phyloP scores from a whole-genome alignment of 352 stramenopile species.

The Stramenopiles sp. region DNA sequence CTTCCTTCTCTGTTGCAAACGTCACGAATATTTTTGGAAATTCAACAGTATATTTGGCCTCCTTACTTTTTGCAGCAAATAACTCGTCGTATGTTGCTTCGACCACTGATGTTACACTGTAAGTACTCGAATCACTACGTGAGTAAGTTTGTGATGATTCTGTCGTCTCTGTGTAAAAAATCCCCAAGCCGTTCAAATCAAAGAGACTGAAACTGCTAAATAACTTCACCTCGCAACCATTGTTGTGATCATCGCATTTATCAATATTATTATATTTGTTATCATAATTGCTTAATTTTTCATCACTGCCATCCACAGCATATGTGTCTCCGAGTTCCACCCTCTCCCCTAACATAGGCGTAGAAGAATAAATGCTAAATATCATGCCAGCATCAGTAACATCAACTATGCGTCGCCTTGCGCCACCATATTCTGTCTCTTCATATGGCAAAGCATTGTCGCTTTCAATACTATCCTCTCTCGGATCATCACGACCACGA shows the following conservation, averaged over 20 bases:
- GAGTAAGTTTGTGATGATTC: neutral
- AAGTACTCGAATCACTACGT: neutral
- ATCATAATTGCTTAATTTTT: neutral
- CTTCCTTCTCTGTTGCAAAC: neutral
- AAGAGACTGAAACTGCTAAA: neutral
- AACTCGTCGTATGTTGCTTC: neutral
- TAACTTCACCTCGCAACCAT: neutral
- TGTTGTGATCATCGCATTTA: neutral
- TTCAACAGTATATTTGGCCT: neutral
- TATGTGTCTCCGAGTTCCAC: neutral
- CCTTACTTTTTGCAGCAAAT: neutral
- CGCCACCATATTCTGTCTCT: neutral
- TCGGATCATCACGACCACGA: neutral
- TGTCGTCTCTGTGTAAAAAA: neutral
- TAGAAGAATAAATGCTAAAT: neutral
- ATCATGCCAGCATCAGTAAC: neutral
- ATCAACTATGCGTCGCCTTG: neutral
- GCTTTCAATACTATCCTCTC: neutral
- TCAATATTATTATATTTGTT: neutral
- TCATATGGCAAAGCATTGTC: neutral
- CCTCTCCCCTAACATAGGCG: neutral
- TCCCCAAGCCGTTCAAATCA: neutral
- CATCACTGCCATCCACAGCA: too few relatives aligned
- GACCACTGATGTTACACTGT: neutral
- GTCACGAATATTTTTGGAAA: neutral